phyloP scores from a whole-genome alignment of 129 eudicot species.

The Deinandra increscens region DNA sequence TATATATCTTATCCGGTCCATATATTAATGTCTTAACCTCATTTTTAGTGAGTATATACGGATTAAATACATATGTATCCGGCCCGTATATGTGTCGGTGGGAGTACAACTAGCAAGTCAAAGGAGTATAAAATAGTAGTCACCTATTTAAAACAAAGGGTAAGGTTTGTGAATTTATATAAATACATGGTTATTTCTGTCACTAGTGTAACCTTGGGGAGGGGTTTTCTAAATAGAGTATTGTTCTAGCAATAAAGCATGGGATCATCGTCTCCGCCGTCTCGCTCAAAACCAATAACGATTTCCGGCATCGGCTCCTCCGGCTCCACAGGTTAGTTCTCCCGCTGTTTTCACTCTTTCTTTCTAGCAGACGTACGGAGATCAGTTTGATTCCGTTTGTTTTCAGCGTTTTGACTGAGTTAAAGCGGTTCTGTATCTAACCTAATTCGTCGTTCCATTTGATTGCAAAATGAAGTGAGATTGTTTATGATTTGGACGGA shows the following conservation, averaged over 20 bases:
- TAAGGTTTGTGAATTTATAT: background rate
- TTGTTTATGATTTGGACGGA: background rate
- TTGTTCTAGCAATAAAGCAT: background rate
- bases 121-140: too few relatives aligned
- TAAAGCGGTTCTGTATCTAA: background rate
- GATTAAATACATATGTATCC: too few relatives aligned
- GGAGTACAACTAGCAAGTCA: too few relatives aligned
- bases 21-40: too few relatives aligned
- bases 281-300: constrained; percentile 6
- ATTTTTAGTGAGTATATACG: too few relatives aligned
- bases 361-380: background rate
- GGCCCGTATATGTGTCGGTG: too few relatives aligned
- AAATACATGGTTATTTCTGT: constrained; percentile 17
- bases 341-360: constrained; percentile 5
- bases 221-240: background rate
- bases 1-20: too few relatives aligned
- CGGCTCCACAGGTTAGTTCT: constrained; percentile 20
- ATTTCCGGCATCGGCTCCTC: constrained; percentile 6
- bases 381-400: background rate
- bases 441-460: constrained; percentile 12
- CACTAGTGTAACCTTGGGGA: background rate
- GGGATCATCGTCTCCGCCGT: constrained; percentile 30
- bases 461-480: background rate
- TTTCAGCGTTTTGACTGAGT: constrained; percentile 10
- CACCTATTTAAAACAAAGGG: background rate